Conservation (phyloP, 495 filamentous ascomycete genomes). For the Penicillium arizonense region DNA sequence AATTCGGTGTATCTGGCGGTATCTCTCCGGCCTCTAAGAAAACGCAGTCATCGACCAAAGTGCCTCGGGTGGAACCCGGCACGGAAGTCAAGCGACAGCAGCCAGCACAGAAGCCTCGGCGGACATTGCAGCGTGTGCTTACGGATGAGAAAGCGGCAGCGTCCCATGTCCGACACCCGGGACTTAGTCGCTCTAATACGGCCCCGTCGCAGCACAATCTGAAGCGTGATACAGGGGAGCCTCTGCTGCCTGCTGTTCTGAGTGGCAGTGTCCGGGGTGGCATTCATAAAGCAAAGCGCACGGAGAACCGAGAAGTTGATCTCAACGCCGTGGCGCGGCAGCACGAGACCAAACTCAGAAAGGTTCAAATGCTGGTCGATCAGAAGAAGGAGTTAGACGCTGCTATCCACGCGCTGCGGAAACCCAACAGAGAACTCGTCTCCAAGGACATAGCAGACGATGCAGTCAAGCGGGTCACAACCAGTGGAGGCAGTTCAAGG, state of each 20-base stretch:
- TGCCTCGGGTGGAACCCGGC: conserved; percentile 47
- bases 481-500: conserved; percentile 33
- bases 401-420: conserved; percentile 80
- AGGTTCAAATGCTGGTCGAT: conserved; percentile 65
- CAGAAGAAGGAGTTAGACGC: conserved; percentile 76
- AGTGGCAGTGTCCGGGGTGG: conserved; percentile 46
- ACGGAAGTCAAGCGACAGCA: conserved; percentile 53
- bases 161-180: conserved; percentile 35
- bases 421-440: conserved; percentile 79
- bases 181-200: conserved; percentile 70
- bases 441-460: conserved; percentile 70
- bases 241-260: conserved; percentile 31
- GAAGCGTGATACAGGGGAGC: conserved; percentile 33
- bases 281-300: conserved; percentile 58
- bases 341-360: conserved; percentile 64
- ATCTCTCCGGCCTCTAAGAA: conserved; percentile 53
- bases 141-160: conserved; percentile 58
- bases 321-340: conserved; percentile 54
- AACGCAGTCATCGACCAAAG: conserved; percentile 25
- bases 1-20: conserved; percentile 74
- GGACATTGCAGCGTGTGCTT: conserved; percentile 65
- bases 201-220: conserved; percentile 43
- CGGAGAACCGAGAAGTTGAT: conserved; percentile 68
- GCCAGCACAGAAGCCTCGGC: conserved; percentile 46
- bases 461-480: conserved; percentile 57